Percentiles rank a stretch among this genome's conserved stretches.
Evolutionary conservation across 2,329 filamentous ascomycete species (phyloP).

Genomic region (Atkinsonella texensis): DNA sequence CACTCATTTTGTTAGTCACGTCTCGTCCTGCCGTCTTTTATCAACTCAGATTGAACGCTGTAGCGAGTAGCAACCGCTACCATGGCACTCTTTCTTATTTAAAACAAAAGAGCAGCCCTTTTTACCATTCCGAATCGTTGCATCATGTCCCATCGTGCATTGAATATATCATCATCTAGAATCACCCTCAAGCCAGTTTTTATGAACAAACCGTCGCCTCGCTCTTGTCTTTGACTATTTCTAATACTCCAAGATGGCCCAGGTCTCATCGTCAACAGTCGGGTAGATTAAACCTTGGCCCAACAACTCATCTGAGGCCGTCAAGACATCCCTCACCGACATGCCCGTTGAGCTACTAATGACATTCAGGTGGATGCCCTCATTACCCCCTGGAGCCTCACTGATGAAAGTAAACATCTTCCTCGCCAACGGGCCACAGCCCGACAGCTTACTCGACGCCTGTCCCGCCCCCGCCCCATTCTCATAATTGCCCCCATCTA

Average conservation of each 20-base stretch:
- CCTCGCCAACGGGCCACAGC: constrained; percentile 45
- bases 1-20: no score
- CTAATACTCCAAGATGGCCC: constrained; percentile 59
- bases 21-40: no score
- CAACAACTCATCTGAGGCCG: constrained; percentile 72
- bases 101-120: not conserved
- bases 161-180: not conserved
- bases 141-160: not conserved
- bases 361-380: constrained; percentile 71
- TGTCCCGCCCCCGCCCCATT: constrained; percentile 28
- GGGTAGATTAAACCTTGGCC: constrained; percentile 68
- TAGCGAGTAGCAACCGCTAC: not conserved
- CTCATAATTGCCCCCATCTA: constrained; percentile 34
- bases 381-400: constrained; percentile 57
- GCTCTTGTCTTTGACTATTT: not conserved
- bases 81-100: not conserved
- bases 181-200: not conserved
- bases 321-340: constrained; percentile 56
- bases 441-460: constrained; percentile 26
- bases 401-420: constrained; percentile 62
- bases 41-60: not conserved
- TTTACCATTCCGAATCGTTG: not conserved
- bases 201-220: not conserved
- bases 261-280: constrained; percentile 87
- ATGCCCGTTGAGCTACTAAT: constrained; percentile 58